Percentiles rank a stretch among this genome's conserved stretches.
These are phyloP conservation scores for Saturnispora zaruensis DNA, from an alignment of 805 yeast species.

Conservation along the genomic window DNA sequence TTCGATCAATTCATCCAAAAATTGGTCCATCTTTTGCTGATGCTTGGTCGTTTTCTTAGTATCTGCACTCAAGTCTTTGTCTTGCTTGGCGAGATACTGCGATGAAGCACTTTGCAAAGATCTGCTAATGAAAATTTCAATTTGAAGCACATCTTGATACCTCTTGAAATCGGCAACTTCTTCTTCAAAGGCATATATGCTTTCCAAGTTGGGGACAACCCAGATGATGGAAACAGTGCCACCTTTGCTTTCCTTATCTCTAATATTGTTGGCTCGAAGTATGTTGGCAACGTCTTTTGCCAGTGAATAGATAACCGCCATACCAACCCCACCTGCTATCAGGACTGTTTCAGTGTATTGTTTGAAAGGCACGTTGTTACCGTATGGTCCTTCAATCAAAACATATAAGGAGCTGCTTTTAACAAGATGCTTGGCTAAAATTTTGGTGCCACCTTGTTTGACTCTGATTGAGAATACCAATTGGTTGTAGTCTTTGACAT, in stretches of 20 bases:
- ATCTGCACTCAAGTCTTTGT: neutral
- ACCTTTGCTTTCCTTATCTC: conserved; percentile 15
- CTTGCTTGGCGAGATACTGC: conserved; percentile 4
- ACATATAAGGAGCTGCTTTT: conserved; percentile 31
- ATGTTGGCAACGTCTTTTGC: conserved; percentile 33
- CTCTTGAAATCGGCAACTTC: conserved; percentile 23
- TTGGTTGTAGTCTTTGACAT: conserved; percentile 36
- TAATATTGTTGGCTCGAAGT: conserved; percentile 22
- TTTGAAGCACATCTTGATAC: conserved; percentile 20
- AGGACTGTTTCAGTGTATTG: conserved; percentile 40
- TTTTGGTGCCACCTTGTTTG: conserved; percentile 45
- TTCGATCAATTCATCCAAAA: conserved; percentile 4
- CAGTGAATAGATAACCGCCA: conserved; percentile 47
- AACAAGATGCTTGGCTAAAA: conserved; percentile 28
- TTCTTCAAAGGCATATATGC: conserved; percentile 22
- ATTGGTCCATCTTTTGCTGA: neutral
- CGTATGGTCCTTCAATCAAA: conserved; percentile 57
- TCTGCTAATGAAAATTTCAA: conserved; percentile 26
- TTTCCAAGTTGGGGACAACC: conserved; percentile 27
- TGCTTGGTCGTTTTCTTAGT: neutral
- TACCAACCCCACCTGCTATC: conserved; percentile 59
- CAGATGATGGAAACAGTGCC: conserved; percentile 23
- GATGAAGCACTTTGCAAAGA: conserved; percentile 17
- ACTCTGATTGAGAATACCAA: conserved; percentile 38
- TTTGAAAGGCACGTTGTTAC: conserved; percentile 38